Evolutionary conservation across 345 rosid species (phyloP).

Genomic region (Hibiscus tridactylites): DNA sequence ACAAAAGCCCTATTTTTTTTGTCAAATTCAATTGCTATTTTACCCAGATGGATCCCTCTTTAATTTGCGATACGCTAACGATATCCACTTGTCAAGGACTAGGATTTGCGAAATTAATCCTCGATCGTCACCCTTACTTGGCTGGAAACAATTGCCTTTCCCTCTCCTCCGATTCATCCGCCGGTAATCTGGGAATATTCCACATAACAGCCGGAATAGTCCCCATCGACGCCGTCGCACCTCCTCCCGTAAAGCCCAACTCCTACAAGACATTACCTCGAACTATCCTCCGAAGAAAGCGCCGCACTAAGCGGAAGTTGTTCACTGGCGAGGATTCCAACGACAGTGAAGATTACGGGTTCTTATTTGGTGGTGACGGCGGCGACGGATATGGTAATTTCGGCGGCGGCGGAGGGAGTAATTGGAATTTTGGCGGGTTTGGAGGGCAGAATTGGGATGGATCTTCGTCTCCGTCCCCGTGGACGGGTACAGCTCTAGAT

Average conservation of each 20-base stretch:
- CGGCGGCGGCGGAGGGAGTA: constrained; percentile 43
- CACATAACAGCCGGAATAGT: constrained; percentile 28
- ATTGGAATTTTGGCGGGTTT: constrained; percentile 54
- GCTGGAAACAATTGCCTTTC: constrained; percentile 18
- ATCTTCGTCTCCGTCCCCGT: constrained; percentile 36
- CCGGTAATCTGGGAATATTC: constrained; percentile 11
- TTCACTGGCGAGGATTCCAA: constrained; percentile 35
- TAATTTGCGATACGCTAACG: constrained; percentile 36
- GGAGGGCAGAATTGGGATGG: constrained; percentile 64
- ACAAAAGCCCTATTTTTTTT: constrained; percentile 5
- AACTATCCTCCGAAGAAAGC: constrained; percentile 39
- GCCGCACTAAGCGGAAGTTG: constrained; percentile 45
- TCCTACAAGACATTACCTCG: constrained; percentile 37
- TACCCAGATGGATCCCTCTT: constrained; percentile 37
- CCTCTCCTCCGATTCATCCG: constrained; percentile 18
- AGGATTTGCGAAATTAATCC: constrained; percentile 42
- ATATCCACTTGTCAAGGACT: constrained; percentile 39
- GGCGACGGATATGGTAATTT: constrained; percentile 32
- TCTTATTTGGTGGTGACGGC: constrained; percentile 33
- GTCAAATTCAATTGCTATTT: neutral
- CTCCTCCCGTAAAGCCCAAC: constrained; percentile 44
- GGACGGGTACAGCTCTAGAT: constrained; percentile 52
- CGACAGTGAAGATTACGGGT: constrained; percentile 33
- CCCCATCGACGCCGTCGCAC: constrained; percentile 40
- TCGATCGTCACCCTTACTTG: constrained; percentile 23